Conservation (phyloP, 495 filamentous ascomycete genomes). For the Astrocystis sublimbata region DNA sequence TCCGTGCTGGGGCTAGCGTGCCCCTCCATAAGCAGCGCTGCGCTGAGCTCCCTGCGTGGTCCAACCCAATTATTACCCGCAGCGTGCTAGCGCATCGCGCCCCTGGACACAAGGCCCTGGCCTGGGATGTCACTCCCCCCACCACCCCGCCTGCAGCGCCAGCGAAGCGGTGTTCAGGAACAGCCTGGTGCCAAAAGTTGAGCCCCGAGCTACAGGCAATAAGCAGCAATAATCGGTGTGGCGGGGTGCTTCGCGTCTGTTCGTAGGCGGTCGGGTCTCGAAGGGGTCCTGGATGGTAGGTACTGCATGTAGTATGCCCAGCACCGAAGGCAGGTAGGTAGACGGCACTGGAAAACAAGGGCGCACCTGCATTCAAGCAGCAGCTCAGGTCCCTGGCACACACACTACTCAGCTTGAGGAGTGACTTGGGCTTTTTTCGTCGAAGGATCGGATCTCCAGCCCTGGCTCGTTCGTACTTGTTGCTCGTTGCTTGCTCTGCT, state of each 20-base stretch:
- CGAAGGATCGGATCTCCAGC: constrained; percentile 16
- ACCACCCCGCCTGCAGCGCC: constrained; percentile 15
- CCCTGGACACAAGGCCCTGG: too few relatives aligned
- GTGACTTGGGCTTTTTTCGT: constrained; percentile 15
- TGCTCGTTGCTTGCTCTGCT: constrained; percentile 15
- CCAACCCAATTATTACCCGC: constrained; percentile 19
- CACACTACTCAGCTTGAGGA: too few relatives aligned
- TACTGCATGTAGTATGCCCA: not conserved
- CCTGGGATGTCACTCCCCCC: too few relatives aligned
- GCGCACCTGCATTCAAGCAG: constrained; percentile 3
- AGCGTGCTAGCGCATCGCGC: constrained; percentile 5
- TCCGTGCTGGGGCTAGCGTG: constrained; percentile 10
- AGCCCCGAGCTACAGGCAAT: constrained; percentile 10
- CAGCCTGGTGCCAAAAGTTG: constrained; percentile 17
- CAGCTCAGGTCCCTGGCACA: not conserved
- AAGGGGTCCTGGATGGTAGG: constrained; percentile 13
- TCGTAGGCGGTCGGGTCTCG: not conserved
- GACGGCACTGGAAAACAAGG: not conserved
- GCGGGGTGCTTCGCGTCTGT: too few relatives aligned
- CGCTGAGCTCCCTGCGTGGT: not conserved
- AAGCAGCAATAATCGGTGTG: constrained; percentile 9
- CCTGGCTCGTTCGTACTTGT: constrained; percentile 16
- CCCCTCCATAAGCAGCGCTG: constrained; percentile 11
- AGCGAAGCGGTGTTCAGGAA: constrained; percentile 15
- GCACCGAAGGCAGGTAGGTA: too few relatives aligned